These are phyloP conservation scores for Aspergillus nidulans DNA, from an alignment of 495 filamentous ascomycete genomes.

Conservation along the genomic window DNA sequence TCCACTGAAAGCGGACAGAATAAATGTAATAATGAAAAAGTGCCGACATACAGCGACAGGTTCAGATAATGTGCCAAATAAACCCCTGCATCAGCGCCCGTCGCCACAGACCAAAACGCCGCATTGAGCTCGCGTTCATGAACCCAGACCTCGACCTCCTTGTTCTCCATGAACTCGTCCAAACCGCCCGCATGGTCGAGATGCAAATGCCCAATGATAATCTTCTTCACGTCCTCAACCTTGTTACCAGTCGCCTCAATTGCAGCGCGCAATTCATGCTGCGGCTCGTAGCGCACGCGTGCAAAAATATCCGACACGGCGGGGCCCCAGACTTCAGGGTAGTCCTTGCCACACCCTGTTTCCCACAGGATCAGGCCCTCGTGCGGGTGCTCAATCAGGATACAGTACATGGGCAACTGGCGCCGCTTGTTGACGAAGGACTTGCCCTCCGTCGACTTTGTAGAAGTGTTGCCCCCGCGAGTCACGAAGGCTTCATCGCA, in stretches of 20 bases:
- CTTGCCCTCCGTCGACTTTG: slow-evolving; percentile 3
- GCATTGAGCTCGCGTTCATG: slow-evolving; percentile 2
- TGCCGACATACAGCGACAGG: background rate
- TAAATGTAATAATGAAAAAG: no score
- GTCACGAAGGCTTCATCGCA: slow-evolving; percentile 12
- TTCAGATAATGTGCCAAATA: slow-evolving; percentile 7
- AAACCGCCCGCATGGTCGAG: slow-evolving; percentile 44
- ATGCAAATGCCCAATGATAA: slow-evolving; percentile 45
- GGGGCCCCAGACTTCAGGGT: slow-evolving; percentile 32
- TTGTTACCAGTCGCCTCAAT: slow-evolving; percentile 39
- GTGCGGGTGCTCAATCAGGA: slow-evolving; percentile 8
- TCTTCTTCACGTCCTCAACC: slow-evolving; percentile 40
- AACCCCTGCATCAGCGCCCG: slow-evolving; percentile 3
- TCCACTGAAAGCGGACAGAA: no score
- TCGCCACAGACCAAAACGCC: slow-evolving; percentile 10
- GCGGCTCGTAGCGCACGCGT: slow-evolving; percentile 30
- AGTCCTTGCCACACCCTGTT: slow-evolving; percentile 38
- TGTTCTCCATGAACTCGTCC: slow-evolving; percentile 7
- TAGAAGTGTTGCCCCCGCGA: slow-evolving; percentile 7
- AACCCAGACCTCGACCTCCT: slow-evolving; percentile 10
- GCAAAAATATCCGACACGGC: slow-evolving; percentile 39
- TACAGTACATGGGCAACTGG: slow-evolving; percentile 10
- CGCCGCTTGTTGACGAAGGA: slow-evolving; percentile 10
- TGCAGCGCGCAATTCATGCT: slow-evolving; percentile 35
- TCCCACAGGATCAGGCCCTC: slow-evolving; percentile 44